phyloP scores from a whole-genome alignment of 1,284 basidiomycete genomes.

The Sparassis latifolia region DNA sequence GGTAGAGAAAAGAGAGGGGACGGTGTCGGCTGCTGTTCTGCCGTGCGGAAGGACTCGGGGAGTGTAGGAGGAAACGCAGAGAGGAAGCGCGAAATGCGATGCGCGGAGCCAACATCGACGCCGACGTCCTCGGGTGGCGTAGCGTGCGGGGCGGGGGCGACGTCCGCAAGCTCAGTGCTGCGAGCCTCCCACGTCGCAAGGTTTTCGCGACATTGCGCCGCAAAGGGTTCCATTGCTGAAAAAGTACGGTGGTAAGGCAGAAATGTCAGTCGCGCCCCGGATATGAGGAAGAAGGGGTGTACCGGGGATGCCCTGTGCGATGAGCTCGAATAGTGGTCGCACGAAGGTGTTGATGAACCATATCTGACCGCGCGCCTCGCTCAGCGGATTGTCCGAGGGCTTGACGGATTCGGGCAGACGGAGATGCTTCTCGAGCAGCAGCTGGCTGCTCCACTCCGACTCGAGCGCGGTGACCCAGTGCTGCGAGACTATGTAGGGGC shows the following conservation, averaged over 20 bases:
- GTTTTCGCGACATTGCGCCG: constrained; percentile 59
- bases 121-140: not conserved
- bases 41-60: constrained; percentile 30
- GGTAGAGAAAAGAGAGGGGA: not conserved
- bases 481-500: constrained; percentile 84
- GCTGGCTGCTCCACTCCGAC: constrained; percentile 87
- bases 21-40: constrained; percentile 11
- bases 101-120: constrained; percentile 15
- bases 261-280: not conserved
- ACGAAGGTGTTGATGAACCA: constrained; percentile 83
- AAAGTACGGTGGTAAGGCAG: not conserved
- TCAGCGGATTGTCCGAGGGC: constrained; percentile 56
- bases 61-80: constrained; percentile 58
- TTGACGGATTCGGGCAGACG: constrained; percentile 71
- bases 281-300: constrained; percentile 12
- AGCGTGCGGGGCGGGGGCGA: constrained; percentile 7
- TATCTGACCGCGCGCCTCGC: constrained; percentile 82
- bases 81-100: constrained; percentile 44
- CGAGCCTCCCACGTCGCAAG: constrained; percentile 59
- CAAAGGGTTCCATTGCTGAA: constrained; percentile 59
- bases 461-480: constrained; percentile 87
- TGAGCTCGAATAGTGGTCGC: constrained; percentile 75
- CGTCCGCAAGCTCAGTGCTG: constrained; percentile 32
- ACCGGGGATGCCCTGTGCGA: constrained; percentile 71
- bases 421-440: constrained; percentile 72